Conservation (phyloP, 768 basidiomycete species). For the Tricholoma flavovirens region DNA sequence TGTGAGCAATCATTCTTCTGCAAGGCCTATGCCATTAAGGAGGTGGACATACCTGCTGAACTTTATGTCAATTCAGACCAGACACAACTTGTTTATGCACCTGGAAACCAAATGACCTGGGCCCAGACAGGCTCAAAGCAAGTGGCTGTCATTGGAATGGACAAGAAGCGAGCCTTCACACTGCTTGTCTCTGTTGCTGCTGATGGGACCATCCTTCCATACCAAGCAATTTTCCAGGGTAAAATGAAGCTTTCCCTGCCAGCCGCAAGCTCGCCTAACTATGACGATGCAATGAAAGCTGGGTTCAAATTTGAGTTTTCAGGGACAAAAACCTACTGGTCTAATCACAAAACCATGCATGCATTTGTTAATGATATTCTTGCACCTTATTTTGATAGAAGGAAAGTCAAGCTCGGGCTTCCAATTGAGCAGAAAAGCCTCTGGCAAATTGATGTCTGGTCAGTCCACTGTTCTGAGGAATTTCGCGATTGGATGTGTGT, state of each 20-base stretch:
- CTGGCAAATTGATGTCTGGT: conserved; percentile 23
- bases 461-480: conserved; percentile 25
- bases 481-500: conserved; percentile 25
- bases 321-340: conserved; percentile 21
- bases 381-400: conserved; percentile 15
- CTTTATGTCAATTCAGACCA: conserved; percentile 33
- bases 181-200: conserved; percentile 23
- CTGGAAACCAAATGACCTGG: conserved; percentile 25
- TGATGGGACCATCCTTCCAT: conserved; percentile 21
- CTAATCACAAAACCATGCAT: conserved; percentile 17
- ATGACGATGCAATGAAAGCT: neutral
- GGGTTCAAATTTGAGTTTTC: conserved; percentile 2
- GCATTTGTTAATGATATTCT: conserved; percentile 17
- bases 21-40: conserved; percentile 21
- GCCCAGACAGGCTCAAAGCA: conserved; percentile 22
- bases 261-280: neutral
- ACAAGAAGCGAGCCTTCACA: conserved; percentile 36
- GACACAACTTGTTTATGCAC: conserved; percentile 25
- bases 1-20: conserved; percentile 21
- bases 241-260: too few species aligned
- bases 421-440: conserved; percentile 8
- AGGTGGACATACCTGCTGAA: conserved; percentile 23
- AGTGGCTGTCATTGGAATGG: conserved; percentile 23
- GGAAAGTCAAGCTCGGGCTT: conserved; percentile 3
- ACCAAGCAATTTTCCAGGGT: conserved; percentile 30